Base-by-base conservation (phyloP, 805 yeast genomes). In the Peterozyma toletana region DNA sequence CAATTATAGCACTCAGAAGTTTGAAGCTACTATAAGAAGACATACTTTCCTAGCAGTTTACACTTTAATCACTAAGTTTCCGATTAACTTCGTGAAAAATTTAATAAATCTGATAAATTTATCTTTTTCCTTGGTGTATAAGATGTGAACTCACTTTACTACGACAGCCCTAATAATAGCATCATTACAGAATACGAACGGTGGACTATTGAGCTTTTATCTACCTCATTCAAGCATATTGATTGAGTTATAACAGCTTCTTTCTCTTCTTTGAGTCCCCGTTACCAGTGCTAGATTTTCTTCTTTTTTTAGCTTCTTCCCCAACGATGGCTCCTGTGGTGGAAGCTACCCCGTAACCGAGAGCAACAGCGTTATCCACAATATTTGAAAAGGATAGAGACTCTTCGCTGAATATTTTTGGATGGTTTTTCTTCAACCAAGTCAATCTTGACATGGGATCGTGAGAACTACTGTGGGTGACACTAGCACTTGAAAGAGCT, bases 1-100 rank as follows among this genome's bases (percentile, higher is more conserved):
- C 56, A 10, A 59, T 37, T 17, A 57, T 53, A 34, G 59, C 49
- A 13, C 33, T 30, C 9, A 35, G 34, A 15, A 44, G 14, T 11
- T 37, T 40, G 3, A 9, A 36, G 35, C 40, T 37, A 17, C 27
- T 40, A 10, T 11, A 9, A 5, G 46, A 36, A 31, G 34, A 14
- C 34, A 31, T 31, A 31, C 27, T 21, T 21, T 21, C 7, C 27
- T 5, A 21, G 27, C 27, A 21, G 7, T 21, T 21, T 21, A 21
- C 27, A 21, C 27, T 21, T 21, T 21, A 5, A 7, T 21, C 27
- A 21, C 4, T 21, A 21, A n/a, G n/a, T n/a, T n/a, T n/a, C n/a
- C 27, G 4, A 21, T 5, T 21, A 21, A 4, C 4, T 5, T 7
- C 4, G 27, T 21, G 27, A 21, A 21, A 21, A 21, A 21, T 21